Base-by-base conservation (phyloP, 2,329 filamentous ascomycete genomes). In the Pleomassaria siparia region DNA sequence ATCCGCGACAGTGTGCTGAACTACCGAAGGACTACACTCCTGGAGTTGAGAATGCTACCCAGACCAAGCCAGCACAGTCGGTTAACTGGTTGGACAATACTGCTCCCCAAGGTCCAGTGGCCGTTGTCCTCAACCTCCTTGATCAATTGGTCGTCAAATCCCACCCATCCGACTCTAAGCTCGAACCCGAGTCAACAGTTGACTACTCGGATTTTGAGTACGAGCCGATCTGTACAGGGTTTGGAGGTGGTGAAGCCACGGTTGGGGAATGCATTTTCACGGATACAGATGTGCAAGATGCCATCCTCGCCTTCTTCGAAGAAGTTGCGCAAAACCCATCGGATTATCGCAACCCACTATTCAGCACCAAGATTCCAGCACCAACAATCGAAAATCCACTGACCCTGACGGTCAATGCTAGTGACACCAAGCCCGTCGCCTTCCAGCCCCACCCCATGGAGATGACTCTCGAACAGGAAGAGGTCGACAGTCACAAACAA, bases 211-310 rank as follows among this genome's bases (percentile, higher is more conserved):
- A 9, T 25, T 29, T 21, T 25, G 49, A 48, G 32, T 18, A 12
- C 15, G 47, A 55, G 56, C 63, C 29, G 73, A 77, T 60, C 74
- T 69, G 62, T 29, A 60, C 63, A 3, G 61, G 84, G 51, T 87
- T 86, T 68, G 85, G 86, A n/a, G 80, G 85, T 1, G 86, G 86
- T 3, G 82, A 87, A 51, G 58, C 70, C 1, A 63, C 76, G 26
- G 76, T 83, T 59, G 72, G 73, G 7, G 88, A 95, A 66, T 74
- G 76, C 29, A 79, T 89, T 51, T 77, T 91, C 43, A 62, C 63
- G 1, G 24, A 60, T 16, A 74, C 86, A 11, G 66, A 64, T 10
- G 78, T 80, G 0, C 79, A 82, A 53, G 58, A 64, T 11, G 66
- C 73, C 2, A 79, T 88, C 21, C 67, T 89, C 2, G 67, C 72